phyloP scores from a whole-genome alignment of 208 protist genomes.

The Jaenimonas drosophilae region DNA sequence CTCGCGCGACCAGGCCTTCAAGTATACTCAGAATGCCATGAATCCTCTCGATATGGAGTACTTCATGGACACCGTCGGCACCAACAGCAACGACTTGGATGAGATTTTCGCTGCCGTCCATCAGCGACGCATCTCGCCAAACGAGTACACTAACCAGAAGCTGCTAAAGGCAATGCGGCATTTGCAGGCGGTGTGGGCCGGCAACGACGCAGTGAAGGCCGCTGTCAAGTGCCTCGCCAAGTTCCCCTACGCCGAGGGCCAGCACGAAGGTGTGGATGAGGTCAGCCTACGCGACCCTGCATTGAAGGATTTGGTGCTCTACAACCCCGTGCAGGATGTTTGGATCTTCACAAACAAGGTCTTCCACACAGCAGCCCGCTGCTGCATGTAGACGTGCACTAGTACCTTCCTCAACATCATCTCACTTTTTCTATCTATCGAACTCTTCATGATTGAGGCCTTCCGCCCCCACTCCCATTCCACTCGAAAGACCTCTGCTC shows the following conservation, averaged over 20 bases:
- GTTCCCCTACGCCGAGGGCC: conserved; percentile 63
- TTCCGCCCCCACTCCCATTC: too few species aligned
- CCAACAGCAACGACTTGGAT: conserved; percentile 81
- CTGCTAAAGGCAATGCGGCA: conserved; percentile 76
- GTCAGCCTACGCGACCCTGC: conserved; percentile 39
- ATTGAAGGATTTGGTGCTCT: conserved; percentile 61
- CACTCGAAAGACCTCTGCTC: too few species aligned
- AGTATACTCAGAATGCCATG: conserved; percentile 60
- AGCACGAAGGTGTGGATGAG: conserved; percentile 56
- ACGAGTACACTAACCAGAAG: conserved; percentile 65
- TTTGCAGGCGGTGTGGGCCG: conserved; percentile 53
- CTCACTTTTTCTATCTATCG: background rate
- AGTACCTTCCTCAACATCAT: background rate
- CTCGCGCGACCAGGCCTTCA: conserved; percentile 43
- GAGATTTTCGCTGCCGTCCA: conserved; percentile 70
- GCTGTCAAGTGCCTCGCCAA: conserved; percentile 48
- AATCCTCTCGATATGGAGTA: conserved; percentile 54
- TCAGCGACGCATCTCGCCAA: conserved; percentile 39
- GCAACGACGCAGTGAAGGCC: conserved; percentile 19
- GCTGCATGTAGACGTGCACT: conserved; percentile 22
- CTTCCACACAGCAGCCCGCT: conserved; percentile 58
- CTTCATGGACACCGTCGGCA: conserved; percentile 61
- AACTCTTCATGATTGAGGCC: background rate
- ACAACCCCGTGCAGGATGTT: conserved; percentile 62
- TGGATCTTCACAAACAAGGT: conserved; percentile 66